Evolutionary conservation across 2,329 filamentous ascomycete species (phyloP), one percentile per base, ranked within the genome.

Genomic region (Capronia americana): DNA sequence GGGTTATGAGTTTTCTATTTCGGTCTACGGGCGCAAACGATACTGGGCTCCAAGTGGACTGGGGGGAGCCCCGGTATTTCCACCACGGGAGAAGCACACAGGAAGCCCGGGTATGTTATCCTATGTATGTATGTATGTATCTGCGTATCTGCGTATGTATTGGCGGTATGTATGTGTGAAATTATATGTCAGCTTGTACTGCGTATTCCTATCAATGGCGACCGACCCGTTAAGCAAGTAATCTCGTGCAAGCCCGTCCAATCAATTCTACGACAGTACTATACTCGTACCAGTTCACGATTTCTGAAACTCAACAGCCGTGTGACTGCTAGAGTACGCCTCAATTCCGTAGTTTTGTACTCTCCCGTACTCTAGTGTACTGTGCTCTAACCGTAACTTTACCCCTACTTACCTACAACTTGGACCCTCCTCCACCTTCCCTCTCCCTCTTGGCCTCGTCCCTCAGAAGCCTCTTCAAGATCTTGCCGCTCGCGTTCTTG

Each of bases 401-500:
- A 10, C 24, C 0, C 7, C 26, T 14, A 23, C 23, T 11, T 14
- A 23, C 14, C 28, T 28, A 55, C 53, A 55, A 34, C 53, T 55
- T 55, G 24, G n/a, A 4, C 41, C 20, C 23, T 1, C 44, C 23
- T 11, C 28, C 53, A 0, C 4, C 8, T 11, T 54, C 26, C 34
- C n/a, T 30, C 23, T 69, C 64, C 61, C 54, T 46, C 63, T 67
- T 66, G 17, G 41, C 59, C 44, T 63, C 58, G 2, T 70, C 65
- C 56, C 68, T 67, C 50, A 70, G 30, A 12, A 65, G 32, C 23
- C 62, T 26, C 55, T 70, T 70, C 32, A 68, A 77, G 59, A 84
- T 82, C 74, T 85, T 85, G 10, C 83, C 83, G 67, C 81, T 83
- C 1, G 82, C 76, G 3, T 81, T 82, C 58, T 81, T 81, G 1